Evolutionary conservation across 192 early-diverging fungal genomes (phyloP), one percentile per base, ranked within the genome.

Genomic region (Chytriomyces hyalinus): DNA sequence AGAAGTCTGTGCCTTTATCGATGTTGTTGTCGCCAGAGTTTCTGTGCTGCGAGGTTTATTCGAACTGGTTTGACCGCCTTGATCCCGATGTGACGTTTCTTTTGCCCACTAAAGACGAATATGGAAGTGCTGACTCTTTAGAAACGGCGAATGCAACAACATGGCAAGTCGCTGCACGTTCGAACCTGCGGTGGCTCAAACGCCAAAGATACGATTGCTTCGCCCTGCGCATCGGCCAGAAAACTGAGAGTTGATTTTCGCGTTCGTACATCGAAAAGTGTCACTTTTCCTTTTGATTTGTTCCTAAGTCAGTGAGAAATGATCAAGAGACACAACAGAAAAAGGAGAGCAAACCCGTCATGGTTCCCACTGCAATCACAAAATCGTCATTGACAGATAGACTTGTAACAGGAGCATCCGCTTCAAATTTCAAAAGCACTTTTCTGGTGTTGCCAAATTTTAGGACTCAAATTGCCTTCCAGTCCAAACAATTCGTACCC

Each of bases 121-220:
- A 36, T 36, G 4, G 48, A 62, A 24, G 3, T 36, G 22, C 17
- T 0, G 60, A 57, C 36, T 28, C 6, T 49, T 69, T 49, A 50
- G 17, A 45, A n/a, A 24, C 77, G 36, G 36, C 36, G 36, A 36
- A 2, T 36, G 36, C 36, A 36, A 68, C 73, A 17, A 28, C 44
- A 79, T 43, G 28, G 28, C 51, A 59, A 9, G 2, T 15, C n/a
- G 24, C 24, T 26, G 24, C 24, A 26, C 24, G 24, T 6, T 46
- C 45, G 15, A 28, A 83, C 81, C 81, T 78, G 80, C 0, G 80
- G 80, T 7, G 81, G 77, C 50, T 83, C 75, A 53, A 85, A 85
- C 7, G 63, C 76, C 24, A 85, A 57, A 10, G 61, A 22, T 43
- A 59, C 50, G 10, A 83, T 49, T 9, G 74, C 24, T 13, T 44